Conservation (phyloP, 495 filamentous ascomycete species). For the Coniosporium apollinis region DNA sequence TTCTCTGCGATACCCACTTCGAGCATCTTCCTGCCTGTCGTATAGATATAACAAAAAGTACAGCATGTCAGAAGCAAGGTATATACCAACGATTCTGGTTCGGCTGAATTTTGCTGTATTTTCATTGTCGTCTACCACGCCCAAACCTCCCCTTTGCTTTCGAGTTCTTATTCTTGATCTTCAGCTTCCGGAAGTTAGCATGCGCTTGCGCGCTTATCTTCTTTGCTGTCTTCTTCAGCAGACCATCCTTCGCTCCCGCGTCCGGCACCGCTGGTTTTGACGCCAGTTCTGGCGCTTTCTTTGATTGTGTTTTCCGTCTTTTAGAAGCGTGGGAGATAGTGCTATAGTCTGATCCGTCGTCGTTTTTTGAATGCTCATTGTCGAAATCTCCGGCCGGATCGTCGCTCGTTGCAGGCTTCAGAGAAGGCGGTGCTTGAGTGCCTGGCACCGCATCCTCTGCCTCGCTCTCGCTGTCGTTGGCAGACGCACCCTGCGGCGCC, state of each 20-base stretch:
- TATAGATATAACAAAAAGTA: too few relatives aligned
- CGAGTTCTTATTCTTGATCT: slow-evolving; percentile 44
- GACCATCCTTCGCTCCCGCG: not conserved
- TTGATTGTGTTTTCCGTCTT: slow-evolving; percentile 11
- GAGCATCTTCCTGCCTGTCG: too few relatives aligned
- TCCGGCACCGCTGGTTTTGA: slow-evolving; percentile 27
- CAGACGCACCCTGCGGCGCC: not conserved
- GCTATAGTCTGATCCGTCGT: not conserved
- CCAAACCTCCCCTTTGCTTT: slow-evolving; percentile 16
- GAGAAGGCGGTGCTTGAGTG: too few relatives aligned
- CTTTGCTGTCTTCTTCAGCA: slow-evolving; percentile 33
- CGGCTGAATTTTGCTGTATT: too few relatives aligned
- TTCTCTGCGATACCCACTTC: too few relatives aligned
- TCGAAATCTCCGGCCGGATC: too few relatives aligned
- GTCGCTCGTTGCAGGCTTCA: too few relatives aligned
- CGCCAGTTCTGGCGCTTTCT: slow-evolving; percentile 13
- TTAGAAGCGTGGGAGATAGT: not conserved
- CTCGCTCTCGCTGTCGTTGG: slow-evolving; percentile 19
- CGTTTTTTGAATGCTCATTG: too few relatives aligned
- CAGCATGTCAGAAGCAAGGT: too few relatives aligned
- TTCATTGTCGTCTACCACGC: slow-evolving; percentile 13
- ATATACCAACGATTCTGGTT: too few relatives aligned
- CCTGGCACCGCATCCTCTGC: too few relatives aligned
- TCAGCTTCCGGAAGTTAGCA: slow-evolving; percentile 69
- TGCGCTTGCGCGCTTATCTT: slow-evolving; percentile 62